Conservation (phyloP, 305 asterid genomes). For the Fraxinus dipetala region DNA sequence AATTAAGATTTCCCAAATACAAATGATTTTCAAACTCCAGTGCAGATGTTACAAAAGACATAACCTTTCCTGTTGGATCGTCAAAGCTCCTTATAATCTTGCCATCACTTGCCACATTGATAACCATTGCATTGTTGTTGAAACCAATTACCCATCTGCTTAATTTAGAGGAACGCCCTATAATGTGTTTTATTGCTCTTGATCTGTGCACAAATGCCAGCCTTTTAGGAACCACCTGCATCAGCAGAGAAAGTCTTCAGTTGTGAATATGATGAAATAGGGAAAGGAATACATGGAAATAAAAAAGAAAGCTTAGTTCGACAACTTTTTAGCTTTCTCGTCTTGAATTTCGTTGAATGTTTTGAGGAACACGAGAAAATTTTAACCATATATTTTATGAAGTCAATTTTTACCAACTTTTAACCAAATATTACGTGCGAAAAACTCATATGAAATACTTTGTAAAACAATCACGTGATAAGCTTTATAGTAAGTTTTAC, state of each 20-base stretch:
- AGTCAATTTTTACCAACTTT: not conserved
- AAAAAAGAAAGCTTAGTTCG: not conserved
- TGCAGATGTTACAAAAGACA: slow-evolving; percentile 58
- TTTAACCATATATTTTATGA: too few relatives aligned
- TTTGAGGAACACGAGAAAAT: not conserved
- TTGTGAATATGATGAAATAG: not conserved
- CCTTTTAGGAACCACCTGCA: slow-evolving; percentile 35
- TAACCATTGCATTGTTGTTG: slow-evolving; percentile 40
- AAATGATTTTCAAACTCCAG: slow-evolving; percentile 58
- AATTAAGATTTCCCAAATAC: slow-evolving; percentile 56
- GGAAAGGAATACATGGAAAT: not conserved
- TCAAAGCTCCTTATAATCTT: slow-evolving; percentile 45
- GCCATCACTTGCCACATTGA: slow-evolving; percentile 59
- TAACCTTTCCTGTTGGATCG: slow-evolving; percentile 59
- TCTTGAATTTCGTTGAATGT: too few relatives aligned
- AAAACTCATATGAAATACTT: not conserved
- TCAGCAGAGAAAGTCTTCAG: not conserved
- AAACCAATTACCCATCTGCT: not conserved
- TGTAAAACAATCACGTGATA: not conserved
- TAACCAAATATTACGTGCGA: not conserved
- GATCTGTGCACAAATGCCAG: slow-evolving; percentile 37
- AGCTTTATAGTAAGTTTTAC: slow-evolving; percentile 22
- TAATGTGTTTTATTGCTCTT: slow-evolving; percentile 25
- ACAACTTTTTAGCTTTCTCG: not conserved
- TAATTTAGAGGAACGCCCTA: slow-evolving; percentile 28